These are phyloP conservation scores for Trichoderma breve DNA, from an alignment of 2,329 filamentous ascomycete genomes.

Conservation along the genomic window DNA sequence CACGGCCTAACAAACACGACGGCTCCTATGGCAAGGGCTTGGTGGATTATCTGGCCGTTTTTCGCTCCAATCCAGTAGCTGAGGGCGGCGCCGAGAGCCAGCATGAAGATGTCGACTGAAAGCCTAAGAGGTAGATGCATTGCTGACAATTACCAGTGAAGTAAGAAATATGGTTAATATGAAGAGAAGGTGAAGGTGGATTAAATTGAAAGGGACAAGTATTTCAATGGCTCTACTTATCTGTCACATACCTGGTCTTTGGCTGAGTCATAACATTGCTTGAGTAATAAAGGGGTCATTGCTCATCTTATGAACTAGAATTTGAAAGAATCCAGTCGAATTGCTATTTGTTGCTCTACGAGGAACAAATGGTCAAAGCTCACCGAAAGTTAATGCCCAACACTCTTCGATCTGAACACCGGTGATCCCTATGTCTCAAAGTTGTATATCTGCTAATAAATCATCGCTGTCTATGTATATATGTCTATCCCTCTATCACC, in stretches of 20 bases:
- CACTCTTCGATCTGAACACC: fast-evolving
- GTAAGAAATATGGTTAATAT: not conserved
- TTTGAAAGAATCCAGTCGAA: not conserved
- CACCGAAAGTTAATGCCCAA: not conserved
- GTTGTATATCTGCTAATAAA: not conserved
- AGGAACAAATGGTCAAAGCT: not conserved
- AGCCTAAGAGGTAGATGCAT: not conserved
- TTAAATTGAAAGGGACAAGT: not conserved
- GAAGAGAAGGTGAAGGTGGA: not conserved
- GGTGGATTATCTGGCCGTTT: not conserved
- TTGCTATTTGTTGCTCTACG: not conserved
- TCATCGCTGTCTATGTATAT: not conserved
- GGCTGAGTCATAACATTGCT: not conserved
- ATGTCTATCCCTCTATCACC: not conserved
- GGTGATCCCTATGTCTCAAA: not conserved
- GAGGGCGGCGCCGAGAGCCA: not conserved
- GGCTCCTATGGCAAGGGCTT: not conserved
- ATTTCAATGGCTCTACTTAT: not conserved
- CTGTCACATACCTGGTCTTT: not conserved
- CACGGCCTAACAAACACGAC: not conserved
- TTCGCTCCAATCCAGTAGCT: not conserved
- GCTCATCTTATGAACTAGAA: not conserved
- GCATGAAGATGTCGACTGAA: not conserved
- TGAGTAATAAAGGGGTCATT: not conserved
- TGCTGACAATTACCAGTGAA: not conserved